Evolutionary conservation across 805 yeast genomes (phyloP), one percentile per base, ranked within the genome.

Genomic region (Saccharomycopsis oosterbeekiorum): DNA sequence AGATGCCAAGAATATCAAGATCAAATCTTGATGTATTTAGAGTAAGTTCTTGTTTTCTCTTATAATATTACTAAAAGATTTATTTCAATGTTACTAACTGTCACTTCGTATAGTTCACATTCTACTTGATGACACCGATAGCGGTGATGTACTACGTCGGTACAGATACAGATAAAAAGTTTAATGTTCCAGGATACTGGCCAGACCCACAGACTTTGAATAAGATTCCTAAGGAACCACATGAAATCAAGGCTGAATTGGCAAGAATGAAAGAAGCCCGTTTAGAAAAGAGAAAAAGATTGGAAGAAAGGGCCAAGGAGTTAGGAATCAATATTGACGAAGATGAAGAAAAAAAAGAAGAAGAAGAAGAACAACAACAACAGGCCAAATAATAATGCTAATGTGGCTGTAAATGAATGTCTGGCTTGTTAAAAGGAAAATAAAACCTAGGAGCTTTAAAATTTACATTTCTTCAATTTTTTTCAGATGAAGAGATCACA

Each of bases 71-170:
- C 19, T 19, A 53, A 14, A 19, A 4, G 10, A 1, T 36, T 36
- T 10, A 19, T 15, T 56, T 37, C 43, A 41, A 21, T 26, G 11
- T 34, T n/a, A 17, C 54, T 39, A 60, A 17, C 41, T 3, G 9
- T 68, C 69, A 60, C 62, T 50, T 17, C 17, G 17, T 37, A 17
- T 40, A 85, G 85, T 89, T 90, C 74, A 84, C 96, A 0, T 86
- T 91, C 69, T 92, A 88, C 71, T 81, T 92, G 54, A 75, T 90
- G 67, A 83, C 96, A 0, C 98, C 98, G 0, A 88, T 92, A 56
- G 80, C 83, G n/a, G 87, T 90, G 69, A 92, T 92, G 98, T 86
- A 89, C 73, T 92, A 87, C 68, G 92, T 90, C 55, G 97, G 98
- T 70, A 81, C 87, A 47, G 92, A 92, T 68, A 87, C 97, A 1